Percentiles rank a stretch among this genome's conserved stretches.
phyloP scores from a whole-genome alignment of 495 filamentous ascomycete genomes.

The Haplographium delicatum region DNA sequence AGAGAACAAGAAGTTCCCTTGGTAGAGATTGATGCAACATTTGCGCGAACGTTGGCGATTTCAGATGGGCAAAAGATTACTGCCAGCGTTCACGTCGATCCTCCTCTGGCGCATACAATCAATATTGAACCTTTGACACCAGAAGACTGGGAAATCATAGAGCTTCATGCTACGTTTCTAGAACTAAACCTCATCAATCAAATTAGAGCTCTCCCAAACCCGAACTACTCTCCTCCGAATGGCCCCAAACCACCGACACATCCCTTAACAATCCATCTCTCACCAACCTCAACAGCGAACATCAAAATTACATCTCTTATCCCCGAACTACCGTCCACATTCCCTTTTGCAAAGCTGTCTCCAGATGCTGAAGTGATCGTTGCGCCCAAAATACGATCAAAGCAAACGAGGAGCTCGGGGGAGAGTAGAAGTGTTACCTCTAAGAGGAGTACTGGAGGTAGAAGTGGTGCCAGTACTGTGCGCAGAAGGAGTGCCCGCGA shows the following conservation, averaged over 20 bases:
- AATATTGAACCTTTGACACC: slow-evolving; percentile 94
- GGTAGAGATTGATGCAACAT: slow-evolving; percentile 86
- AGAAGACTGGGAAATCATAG: slow-evolving; percentile 98
- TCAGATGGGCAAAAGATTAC: slow-evolving; percentile 79
- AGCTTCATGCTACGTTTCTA: slow-evolving; percentile 89
- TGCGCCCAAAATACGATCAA: slow-evolving; percentile 69
- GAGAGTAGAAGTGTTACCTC: slow-evolving; percentile 68
- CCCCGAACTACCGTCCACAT: slow-evolving; percentile 61
- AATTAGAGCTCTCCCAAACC: slow-evolving; percentile 88
- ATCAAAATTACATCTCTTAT: slow-evolving; percentile 76
- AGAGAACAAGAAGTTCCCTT: slow-evolving; percentile 67
- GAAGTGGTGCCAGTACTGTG: slow-evolving; percentile 65
- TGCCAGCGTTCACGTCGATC: slow-evolving; percentile 72
- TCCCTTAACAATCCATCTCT: slow-evolving; percentile 86
- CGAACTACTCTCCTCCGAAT: slow-evolving; percentile 48
- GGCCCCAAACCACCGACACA: slow-evolving; percentile 50
- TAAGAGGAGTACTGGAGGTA: slow-evolving; percentile 62
- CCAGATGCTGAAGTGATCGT: slow-evolving; percentile 95
- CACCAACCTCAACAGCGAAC: slow-evolving; percentile 91
- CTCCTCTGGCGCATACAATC: slow-evolving; percentile 82
- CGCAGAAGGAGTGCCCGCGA: slow-evolving; percentile 54
- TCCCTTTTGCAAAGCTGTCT: slow-evolving; percentile 83
- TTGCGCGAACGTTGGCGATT: slow-evolving; percentile 76
- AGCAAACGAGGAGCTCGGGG: slow-evolving; percentile 36
- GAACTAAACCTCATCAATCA: slow-evolving; percentile 91